phyloP scores from a whole-genome alignment of 1,139 yeast genomes.

The Yamadazyma blattariae region DNA sequence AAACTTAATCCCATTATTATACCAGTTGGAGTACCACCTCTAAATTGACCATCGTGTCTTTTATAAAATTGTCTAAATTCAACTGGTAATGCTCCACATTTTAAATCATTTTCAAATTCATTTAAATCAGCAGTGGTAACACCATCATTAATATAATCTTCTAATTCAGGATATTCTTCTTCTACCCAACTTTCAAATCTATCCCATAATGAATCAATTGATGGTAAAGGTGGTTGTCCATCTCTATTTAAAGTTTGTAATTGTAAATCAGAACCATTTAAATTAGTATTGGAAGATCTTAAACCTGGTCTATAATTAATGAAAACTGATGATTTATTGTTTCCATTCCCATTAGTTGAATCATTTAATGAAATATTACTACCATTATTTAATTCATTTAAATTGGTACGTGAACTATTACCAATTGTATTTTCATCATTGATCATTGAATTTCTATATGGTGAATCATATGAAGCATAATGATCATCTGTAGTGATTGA shows the following conservation, averaged over 20 bases:
- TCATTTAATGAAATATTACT: slow-evolving; percentile 21
- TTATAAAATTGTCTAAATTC: slow-evolving; percentile 76
- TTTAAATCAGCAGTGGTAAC: slow-evolving; percentile 75
- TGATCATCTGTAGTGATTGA: slow-evolving; percentile 64
- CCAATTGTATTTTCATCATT: slow-evolving; percentile 19
- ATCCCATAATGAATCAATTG: slow-evolving; percentile 69
- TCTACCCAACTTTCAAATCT: slow-evolving; percentile 74
- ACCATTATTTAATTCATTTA: slow-evolving; percentile 34
- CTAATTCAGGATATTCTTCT: slow-evolving; percentile 75
- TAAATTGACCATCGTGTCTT: slow-evolving; percentile 79
- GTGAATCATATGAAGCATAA: slow-evolving; percentile 57
- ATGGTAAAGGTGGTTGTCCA: slow-evolving; percentile 71
- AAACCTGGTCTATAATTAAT: slow-evolving; percentile 42
- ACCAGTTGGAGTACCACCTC: slow-evolving; percentile 75
- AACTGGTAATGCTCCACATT: slow-evolving; percentile 59
- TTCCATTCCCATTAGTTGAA: slow-evolving; percentile 15
- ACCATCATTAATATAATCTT: slow-evolving; percentile 66
- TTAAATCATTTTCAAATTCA: slow-evolving; percentile 72
- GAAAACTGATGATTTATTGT: slow-evolving; percentile 10
- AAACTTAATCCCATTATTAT: slow-evolving; percentile 68
- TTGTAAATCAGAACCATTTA: slow-evolving; percentile 36
- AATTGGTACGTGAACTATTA: slow-evolving; percentile 26
- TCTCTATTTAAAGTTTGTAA: slow-evolving; percentile 41
- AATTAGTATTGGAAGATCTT: slow-evolving; percentile 27
- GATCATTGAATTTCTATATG: slow-evolving; percentile 31